Conservation (phyloP, 2,329 filamentous ascomycete species). For the Pleoardoris graminearum region DNA sequence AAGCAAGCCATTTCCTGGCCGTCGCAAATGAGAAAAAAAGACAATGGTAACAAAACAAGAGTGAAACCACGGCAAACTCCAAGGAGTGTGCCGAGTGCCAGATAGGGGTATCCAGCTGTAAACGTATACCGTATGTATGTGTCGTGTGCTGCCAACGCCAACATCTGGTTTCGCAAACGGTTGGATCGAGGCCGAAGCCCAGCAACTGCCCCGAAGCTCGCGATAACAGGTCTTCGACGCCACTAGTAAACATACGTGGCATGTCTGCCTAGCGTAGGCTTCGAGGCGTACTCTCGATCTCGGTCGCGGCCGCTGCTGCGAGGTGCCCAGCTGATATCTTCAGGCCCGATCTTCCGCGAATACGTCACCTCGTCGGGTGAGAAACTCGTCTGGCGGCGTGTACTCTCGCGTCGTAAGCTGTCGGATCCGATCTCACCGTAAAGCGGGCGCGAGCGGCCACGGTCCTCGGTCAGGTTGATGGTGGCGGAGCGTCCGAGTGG, state of each 20-base stretch:
- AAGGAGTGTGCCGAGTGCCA: conserved; percentile 6
- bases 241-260: conserved; percentile 38
- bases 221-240: background rate
- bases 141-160: conserved; percentile 5
- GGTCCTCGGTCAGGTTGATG: conserved; percentile 32
- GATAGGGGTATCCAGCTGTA: conserved; percentile 9
- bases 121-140: background rate
- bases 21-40: background rate
- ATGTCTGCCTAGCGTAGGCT: conserved; percentile 29
- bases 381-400: conserved; percentile 35
- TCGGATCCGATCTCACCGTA: conserved; percentile 33
- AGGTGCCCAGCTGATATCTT: conserved; percentile 43
- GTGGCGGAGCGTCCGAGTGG: conserved; percentile 30
- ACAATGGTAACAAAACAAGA: conserved; percentile 6
- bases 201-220: background rate
- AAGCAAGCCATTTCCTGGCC: too few relatives aligned
- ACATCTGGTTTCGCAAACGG: too few relatives aligned
- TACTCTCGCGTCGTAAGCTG: conserved; percentile 17
- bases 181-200: background rate
- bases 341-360: conserved; percentile 33
- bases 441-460: conserved; percentile 25
- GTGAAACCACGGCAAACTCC: background rate
- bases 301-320: conserved; percentile 21
- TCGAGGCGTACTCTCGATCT: conserved; percentile 25
- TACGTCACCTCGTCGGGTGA: conserved; percentile 39